A percentile compares a stretch with the other conserved stretches of the same genome.
Conservation (phyloP, 192 early-diverging fungal genomes). For the Backusella sp. region DNA sequence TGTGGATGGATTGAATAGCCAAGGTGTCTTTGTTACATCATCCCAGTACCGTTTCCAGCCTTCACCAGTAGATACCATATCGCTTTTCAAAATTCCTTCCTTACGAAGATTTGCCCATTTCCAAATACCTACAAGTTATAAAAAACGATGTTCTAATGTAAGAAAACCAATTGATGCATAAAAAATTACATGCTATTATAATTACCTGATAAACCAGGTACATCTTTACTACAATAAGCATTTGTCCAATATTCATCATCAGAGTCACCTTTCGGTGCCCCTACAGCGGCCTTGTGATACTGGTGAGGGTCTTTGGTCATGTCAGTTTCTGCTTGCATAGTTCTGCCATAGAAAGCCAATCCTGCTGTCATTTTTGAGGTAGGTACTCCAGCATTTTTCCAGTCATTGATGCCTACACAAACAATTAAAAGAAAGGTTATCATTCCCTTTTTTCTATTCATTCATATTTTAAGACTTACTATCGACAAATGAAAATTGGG, state of each 20-base stretch:
- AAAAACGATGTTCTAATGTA: background rate
- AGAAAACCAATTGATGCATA: background rate
- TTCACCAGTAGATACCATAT: constrained; percentile 37
- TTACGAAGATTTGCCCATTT: constrained; percentile 58
- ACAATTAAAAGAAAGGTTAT: background rate
- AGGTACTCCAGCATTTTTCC: constrained; percentile 62
- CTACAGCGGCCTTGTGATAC: constrained; percentile 36
- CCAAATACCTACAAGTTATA: constrained; percentile 46
- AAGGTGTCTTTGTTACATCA: constrained; percentile 47
- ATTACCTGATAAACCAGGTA: constrained; percentile 41
- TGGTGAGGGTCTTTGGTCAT: constrained; percentile 36
- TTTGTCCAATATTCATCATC: constrained; percentile 55
- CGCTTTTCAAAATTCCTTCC: constrained; percentile 45
- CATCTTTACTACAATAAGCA: constrained; percentile 39
- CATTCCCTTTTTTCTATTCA: background rate
- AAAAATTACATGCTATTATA: background rate
- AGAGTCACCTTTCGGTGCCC: constrained; percentile 54
- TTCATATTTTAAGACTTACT: constrained; percentile 14
- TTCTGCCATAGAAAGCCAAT: constrained; percentile 61
- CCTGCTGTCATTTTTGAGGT: constrained; percentile 57
- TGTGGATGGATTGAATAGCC: constrained; percentile 54
- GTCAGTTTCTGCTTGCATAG: constrained; percentile 40
- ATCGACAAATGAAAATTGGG: constrained; percentile 40
- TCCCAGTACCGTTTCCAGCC: constrained; percentile 63
- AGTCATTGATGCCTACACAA: constrained; percentile 42